Evolutionary conservation across 2,329 filamentous ascomycete species (phyloP).

Genomic region (Lachnellula hyalina): DNA sequence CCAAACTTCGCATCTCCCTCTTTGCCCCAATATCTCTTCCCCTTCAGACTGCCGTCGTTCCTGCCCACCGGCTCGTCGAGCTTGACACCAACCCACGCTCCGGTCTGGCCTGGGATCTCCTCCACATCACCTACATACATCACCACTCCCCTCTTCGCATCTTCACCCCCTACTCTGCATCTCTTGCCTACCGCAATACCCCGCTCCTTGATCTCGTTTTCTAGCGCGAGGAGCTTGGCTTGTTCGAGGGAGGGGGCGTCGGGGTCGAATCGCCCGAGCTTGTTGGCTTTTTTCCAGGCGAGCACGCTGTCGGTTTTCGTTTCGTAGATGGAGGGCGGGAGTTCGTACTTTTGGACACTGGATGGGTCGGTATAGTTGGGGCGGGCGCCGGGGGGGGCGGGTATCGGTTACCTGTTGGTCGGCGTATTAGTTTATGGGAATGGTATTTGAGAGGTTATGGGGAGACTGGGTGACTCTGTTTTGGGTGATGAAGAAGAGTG

Average conservation of each 20-base stretch:
- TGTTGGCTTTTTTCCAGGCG: conserved; percentile 92
- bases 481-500: background rate
- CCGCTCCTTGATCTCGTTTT: conserved; percentile 64
- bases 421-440: conserved; percentile 9
- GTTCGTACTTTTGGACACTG: conserved; percentile 80
- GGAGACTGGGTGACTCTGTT: background rate
- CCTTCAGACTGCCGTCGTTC: conserved; percentile 70
- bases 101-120: conserved; percentile 62
- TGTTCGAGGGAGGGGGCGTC: conserved; percentile 69
- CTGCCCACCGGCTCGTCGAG: conserved; percentile 78
- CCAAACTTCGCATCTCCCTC: conserved; percentile 60
- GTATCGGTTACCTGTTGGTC: conserved; percentile 66
- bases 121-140: conserved; percentile 67
- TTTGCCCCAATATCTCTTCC: conserved; percentile 60
- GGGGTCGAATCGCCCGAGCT: conserved; percentile 94
- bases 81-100: conserved; percentile 67
- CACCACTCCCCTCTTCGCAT: conserved; percentile 63
- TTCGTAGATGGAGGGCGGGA: conserved; percentile 83
- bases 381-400: conserved; percentile 65
- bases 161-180: conserved; percentile 62
- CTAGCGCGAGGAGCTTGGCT: conserved; percentile 62
- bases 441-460: background rate
- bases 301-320: conserved; percentile 82
- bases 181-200: conserved; percentile 59
- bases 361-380: conserved; percentile 78